These are phyloP conservation scores for Fusarium torreyae DNA, from an alignment of 2,329 filamentous ascomycete genomes.

Conservation along the genomic window DNA sequence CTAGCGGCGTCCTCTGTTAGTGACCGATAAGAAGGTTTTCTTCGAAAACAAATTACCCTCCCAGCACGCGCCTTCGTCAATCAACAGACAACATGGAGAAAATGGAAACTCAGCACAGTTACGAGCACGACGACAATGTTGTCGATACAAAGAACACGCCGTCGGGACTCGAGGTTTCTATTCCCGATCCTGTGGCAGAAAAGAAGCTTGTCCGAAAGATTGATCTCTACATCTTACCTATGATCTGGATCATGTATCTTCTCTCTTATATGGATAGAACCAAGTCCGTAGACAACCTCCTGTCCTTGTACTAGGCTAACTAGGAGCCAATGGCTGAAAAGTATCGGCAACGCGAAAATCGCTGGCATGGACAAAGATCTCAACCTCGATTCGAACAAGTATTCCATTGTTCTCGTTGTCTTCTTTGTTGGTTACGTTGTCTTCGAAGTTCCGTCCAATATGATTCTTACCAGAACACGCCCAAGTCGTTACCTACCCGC, in stretches of 20 bases:
- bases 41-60: no score
- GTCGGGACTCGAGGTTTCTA: no score
- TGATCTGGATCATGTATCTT: constrained; percentile 1
- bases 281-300: neutral
- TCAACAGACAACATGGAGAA: no score
- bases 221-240: neutral
- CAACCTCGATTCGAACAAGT: neutral
- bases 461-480: constrained; percentile 1
- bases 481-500: neutral
- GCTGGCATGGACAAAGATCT: neutral
- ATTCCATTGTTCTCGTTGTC: neutral
- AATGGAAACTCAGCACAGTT: no score
- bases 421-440: constrained; percentile 12
- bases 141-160: no score
- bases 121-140: no score
- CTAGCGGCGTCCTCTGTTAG: no score
- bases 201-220: constrained; percentile 2
- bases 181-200: neutral
- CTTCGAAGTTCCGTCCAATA: neutral
- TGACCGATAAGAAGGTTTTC: no score
- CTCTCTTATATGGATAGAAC: constrained; percentile 3
- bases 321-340: neutral
- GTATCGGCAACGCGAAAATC: constrained; percentile 2
- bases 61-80: no score
- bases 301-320: neutral